Evolutionary conservation across 2,329 filamentous ascomycete genomes (phyloP).

Genomic region (Remersonia thermophila): DNA sequence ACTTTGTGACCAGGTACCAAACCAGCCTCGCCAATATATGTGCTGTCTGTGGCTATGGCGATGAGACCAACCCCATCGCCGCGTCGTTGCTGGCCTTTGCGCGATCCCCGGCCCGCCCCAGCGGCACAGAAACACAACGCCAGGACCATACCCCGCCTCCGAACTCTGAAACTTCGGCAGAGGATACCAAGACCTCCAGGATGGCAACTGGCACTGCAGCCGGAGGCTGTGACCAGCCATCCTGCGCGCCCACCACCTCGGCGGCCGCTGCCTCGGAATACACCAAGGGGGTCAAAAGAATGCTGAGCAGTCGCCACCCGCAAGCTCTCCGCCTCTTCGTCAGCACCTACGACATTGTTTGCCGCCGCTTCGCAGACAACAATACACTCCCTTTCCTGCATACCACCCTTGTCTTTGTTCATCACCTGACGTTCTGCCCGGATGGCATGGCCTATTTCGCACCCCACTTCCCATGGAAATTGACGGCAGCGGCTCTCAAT

Average conservation of each 20-base stretch:
- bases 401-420: constrained; percentile 47
- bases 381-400: constrained; percentile 53
- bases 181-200: neutral
- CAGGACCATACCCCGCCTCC: too few species aligned
- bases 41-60: constrained; percentile 40
- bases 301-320: constrained; percentile 15
- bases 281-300: constrained; percentile 8
- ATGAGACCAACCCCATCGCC: constrained; percentile 35
- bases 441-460: constrained; percentile 33
- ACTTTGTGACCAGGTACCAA: constrained; percentile 27
- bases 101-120: too few species aligned
- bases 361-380: constrained; percentile 41
- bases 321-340: constrained; percentile 28
- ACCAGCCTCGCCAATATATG: constrained; percentile 46
- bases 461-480: constrained; percentile 26
- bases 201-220: constrained; percentile 15
- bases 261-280: too few species aligned
- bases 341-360: constrained; percentile 33
- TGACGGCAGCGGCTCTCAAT: constrained; percentile 29
- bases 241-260: constrained; percentile 6
- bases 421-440: constrained; percentile 29
- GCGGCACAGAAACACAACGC: too few species aligned
- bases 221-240: constrained; percentile 8
- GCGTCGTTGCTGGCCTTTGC: constrained; percentile 27
- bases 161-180: too few species aligned